Evolutionary conservation across 2,329 filamentous ascomycete species (phyloP).

Genomic region (Ceratocystis huliohia): DNA sequence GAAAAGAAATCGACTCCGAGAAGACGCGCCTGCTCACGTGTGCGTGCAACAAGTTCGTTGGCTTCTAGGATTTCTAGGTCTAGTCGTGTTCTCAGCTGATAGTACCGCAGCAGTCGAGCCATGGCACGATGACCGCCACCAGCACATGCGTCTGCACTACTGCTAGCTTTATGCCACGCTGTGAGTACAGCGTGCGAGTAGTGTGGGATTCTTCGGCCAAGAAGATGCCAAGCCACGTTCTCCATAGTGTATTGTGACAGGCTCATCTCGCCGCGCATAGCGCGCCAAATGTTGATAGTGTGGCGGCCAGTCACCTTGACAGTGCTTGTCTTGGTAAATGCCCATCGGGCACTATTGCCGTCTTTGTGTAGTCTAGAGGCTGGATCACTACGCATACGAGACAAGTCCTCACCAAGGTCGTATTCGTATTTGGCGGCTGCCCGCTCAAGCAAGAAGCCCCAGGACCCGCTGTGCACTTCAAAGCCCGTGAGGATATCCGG

Average conservation of each 20-base stretch:
- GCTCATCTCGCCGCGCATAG: slow-evolving; percentile 86
- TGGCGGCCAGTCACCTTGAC: slow-evolving; percentile 88
- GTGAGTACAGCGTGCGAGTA: slow-evolving; percentile 72
- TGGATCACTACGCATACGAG: slow-evolving; percentile 1
- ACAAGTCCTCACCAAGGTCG: slow-evolving; percentile 75
- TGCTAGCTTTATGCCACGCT: slow-evolving; percentile 50
- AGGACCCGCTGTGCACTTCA: slow-evolving; percentile 84
- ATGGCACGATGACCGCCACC: slow-evolving; percentile 29
- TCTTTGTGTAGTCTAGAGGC: slow-evolving; percentile 63
- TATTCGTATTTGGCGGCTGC: slow-evolving; percentile 78
- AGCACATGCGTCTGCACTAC: background rate
- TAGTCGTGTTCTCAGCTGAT: slow-evolving; percentile 59
- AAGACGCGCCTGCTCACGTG: slow-evolving; percentile 84
- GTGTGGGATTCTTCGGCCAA: slow-evolving; percentile 79
- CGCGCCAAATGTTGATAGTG: slow-evolving; percentile 94
- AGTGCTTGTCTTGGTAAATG: slow-evolving; percentile 84
- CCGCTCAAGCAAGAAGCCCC: slow-evolving; percentile 91
- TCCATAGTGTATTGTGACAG: slow-evolving; percentile 92
- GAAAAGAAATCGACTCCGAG: slow-evolving; percentile 95
- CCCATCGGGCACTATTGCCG: slow-evolving; percentile 76
- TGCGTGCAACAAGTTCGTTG: slow-evolving; percentile 78
- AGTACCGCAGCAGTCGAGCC: slow-evolving; percentile 65
- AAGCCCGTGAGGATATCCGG: slow-evolving; percentile 91
- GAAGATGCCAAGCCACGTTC: slow-evolving; percentile 81
- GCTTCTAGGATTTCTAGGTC: slow-evolving; percentile 83